phyloP scores from a whole-genome alignment of 805 yeast genomes.

The Yamadazyma laniorum region DNA sequence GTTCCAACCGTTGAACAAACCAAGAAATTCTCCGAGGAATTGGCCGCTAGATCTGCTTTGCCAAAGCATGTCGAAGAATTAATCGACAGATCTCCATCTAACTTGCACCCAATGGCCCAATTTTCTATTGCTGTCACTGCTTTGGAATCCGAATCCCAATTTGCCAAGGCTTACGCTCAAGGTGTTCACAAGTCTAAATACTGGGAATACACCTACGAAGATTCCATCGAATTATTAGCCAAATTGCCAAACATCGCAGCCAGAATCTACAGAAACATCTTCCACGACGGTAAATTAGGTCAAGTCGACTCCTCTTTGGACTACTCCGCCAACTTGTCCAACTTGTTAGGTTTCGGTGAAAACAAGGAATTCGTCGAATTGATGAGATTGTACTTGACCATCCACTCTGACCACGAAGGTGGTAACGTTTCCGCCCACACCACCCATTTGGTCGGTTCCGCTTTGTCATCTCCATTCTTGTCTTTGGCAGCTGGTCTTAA shows the following conservation, averaged over 20 bases:
- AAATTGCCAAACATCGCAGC: constrained; percentile 75
- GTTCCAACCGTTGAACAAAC: constrained; percentile 63
- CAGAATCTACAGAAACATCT: constrained; percentile 64
- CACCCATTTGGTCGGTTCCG: constrained; percentile 80
- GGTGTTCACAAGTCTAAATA: constrained; percentile 68
- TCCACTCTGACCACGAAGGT: constrained; percentile 82
- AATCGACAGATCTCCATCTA: constrained; percentile 61
- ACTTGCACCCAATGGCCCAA: constrained; percentile 84
- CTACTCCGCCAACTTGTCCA: constrained; percentile 71
- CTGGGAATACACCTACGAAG: constrained; percentile 78
- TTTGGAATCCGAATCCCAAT: constrained; percentile 65
- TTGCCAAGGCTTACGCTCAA: constrained; percentile 68
- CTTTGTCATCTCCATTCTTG: constrained; percentile 72
- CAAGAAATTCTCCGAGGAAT: constrained; percentile 52
- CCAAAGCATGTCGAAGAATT: constrained; percentile 63
- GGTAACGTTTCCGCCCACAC: constrained; percentile 83
- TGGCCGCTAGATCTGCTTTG: constrained; percentile 62
- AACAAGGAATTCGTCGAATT: constrained; percentile 64
- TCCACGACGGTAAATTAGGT: constrained; percentile 58
- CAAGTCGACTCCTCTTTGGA: constrained; percentile 52
- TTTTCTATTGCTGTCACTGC: constrained; percentile 73
- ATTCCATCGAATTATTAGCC: constrained; percentile 65
- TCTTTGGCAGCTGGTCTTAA: constrained; percentile 76
- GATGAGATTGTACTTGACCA: constrained; percentile 68
- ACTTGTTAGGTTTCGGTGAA: constrained; percentile 58